phyloP scores from a whole-genome alignment of 805 yeast species.

The Saccharomycopsis sp. region DNA sequence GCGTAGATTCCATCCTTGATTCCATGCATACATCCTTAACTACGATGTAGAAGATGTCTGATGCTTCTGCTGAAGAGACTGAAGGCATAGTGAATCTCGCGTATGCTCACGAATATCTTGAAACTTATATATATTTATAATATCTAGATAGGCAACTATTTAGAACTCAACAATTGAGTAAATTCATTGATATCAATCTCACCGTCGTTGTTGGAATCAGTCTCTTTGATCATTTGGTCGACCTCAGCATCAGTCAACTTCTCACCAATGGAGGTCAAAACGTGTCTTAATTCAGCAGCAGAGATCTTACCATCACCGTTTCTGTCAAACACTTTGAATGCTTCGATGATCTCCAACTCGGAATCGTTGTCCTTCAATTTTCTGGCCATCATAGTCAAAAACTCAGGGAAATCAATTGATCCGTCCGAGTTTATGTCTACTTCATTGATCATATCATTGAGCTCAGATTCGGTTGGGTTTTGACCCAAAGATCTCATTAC shows the following conservation, averaged over 20 bases:
- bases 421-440: constrained; percentile 96
- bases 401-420: constrained; percentile 74
- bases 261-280: constrained; percentile 95
- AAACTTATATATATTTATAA: no score
- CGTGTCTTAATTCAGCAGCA: constrained; percentile 94
- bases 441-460: constrained; percentile 95
- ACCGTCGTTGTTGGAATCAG: constrained; percentile 92
- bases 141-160: constrained; percentile 32
- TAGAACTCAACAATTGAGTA: constrained; percentile 78
- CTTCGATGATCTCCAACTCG: constrained; percentile 95
- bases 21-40: no score
- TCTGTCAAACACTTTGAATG: constrained; percentile 92
- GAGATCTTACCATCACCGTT: constrained; percentile 96
- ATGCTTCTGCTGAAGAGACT: no score
- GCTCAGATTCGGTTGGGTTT: constrained; percentile 93
- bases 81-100: no score
- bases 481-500: constrained; percentile 99
- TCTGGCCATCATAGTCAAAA: constrained; percentile 80
- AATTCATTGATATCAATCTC: constrained; percentile 96
- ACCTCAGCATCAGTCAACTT: constrained; percentile 95
- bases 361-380: constrained; percentile 95
- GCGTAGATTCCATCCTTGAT: no score
- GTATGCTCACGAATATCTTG: no score
- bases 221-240: constrained; percentile 94
- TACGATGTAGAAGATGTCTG: no score